Conservation (phyloP, 106 monocot genomes). For the Hemerocallis citrina region DNA sequence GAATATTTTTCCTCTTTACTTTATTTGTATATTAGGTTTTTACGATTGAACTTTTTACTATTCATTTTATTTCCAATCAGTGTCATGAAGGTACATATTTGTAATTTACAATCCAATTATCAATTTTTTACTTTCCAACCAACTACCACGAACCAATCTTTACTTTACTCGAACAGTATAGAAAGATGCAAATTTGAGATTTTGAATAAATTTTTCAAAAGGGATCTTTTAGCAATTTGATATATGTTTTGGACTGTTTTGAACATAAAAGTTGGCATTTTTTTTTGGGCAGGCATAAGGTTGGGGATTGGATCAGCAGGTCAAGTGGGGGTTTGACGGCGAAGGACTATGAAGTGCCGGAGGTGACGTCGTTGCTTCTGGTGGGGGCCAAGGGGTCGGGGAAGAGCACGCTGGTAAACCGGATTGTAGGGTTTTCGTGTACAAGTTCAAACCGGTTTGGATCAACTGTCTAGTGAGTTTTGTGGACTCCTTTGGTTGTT, state of each 20-base stretch:
- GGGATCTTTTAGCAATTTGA: neutral
- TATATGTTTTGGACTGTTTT: neutral
- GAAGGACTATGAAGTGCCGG: constrained; percentile 28
- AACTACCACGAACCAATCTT: too few relatives aligned
- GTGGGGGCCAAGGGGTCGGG: constrained; percentile 47
- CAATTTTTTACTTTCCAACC: too few relatives aligned
- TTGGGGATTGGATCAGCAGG: constrained; percentile 39
- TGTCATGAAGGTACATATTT: too few relatives aligned
- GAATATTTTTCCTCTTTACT: too few relatives aligned
- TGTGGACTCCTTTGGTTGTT: too few relatives aligned
- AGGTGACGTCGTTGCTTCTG: constrained; percentile 39
- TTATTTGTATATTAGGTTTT: too few relatives aligned
- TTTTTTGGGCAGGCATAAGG: constrained; percentile 33
- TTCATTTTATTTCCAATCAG: too few relatives aligned
- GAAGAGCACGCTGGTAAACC: constrained; percentile 45
- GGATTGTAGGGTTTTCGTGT: constrained; percentile 35
- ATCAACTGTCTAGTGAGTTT: constrained; percentile 37
- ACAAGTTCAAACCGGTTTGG: constrained; percentile 16
- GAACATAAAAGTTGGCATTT: neutral
- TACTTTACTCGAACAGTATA: neutral
- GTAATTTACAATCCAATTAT: too few relatives aligned
- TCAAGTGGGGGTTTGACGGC: constrained; percentile 8
- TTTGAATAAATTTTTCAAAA: neutral
- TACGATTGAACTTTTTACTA: too few relatives aligned
- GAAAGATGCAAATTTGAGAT: constrained; percentile 1